Conservation (phyloP, 1,139 yeast species). For the Oligophagozyma castellii region DNA sequence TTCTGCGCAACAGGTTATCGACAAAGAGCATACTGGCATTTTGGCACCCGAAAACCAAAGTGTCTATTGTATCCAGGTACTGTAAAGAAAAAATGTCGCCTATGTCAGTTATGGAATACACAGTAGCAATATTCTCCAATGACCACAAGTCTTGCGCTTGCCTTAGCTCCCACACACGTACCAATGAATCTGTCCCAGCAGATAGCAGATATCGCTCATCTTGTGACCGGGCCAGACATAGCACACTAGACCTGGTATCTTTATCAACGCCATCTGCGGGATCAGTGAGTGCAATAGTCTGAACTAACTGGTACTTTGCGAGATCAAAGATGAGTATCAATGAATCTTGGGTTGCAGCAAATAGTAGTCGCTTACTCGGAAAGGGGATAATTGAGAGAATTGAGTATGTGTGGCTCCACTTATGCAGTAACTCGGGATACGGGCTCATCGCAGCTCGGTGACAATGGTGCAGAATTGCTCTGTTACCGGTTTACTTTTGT, state of each 20-base stretch:
- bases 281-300: conserved; percentile 16
- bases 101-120: conserved; percentile 74
- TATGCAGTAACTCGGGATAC: conserved; percentile 35
- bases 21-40: conserved; percentile 81
- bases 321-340: conserved; percentile 61
- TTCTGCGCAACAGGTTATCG: conserved; percentile 23
- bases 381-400: conserved; percentile 68
- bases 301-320: conserved; percentile 37
- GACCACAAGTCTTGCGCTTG: conserved; percentile 10
- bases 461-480: too few relatives aligned
- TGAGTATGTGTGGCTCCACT: conserved; percentile 64
- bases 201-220: conserved; percentile 58
- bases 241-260: conserved; percentile 54
- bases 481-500: too few relatives aligned
- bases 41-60: conserved; percentile 79
- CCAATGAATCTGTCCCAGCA: conserved; percentile 83
- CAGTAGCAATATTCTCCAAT: conserved; percentile 42
- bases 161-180: conserved; percentile 66
- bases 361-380: conserved; percentile 42
- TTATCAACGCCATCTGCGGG: conserved; percentile 14
- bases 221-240: conserved; percentile 46
- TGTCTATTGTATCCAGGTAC: conserved; percentile 47
- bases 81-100: conserved; percentile 85
- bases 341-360: conserved; percentile 94
- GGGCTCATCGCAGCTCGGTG: not conserved